A percentile compares a stretch with the other conserved stretches of the same genome.
Evolutionary conservation across 805 yeast species (phyloP).

Genomic region (Millerozyma acaciae): DNA sequence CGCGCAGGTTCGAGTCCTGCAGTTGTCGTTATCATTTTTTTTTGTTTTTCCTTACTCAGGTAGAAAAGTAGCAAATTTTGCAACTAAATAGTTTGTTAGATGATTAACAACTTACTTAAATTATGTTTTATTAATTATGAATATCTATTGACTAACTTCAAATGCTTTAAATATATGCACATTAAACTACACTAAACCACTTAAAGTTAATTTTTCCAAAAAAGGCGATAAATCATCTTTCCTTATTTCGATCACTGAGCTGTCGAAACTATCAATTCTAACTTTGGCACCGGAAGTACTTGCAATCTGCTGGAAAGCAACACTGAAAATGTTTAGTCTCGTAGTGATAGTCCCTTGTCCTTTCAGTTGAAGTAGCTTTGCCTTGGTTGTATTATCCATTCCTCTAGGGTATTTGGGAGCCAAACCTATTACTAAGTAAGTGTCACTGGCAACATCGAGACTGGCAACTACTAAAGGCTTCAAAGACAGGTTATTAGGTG

Average conservation of each 20-base stretch:
- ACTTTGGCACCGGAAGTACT: constrained; percentile 81
- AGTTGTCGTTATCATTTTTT: constrained; percentile 35
- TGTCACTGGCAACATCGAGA: constrained; percentile 65
- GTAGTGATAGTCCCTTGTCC: constrained; percentile 41
- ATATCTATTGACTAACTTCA: neutral
- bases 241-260: constrained; percentile 84
- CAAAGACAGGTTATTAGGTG: constrained; percentile 38
- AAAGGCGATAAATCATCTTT: constrained; percentile 87
- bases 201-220: constrained; percentile 73
- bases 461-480: constrained; percentile 86
- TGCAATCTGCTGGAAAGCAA: constrained; percentile 88
- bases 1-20: constrained; percentile 51
- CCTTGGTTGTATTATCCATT: constrained; percentile 31
- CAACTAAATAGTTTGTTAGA: too few species aligned
- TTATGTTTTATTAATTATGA: neutral
- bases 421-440: constrained; percentile 83
- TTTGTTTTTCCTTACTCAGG: neutral
- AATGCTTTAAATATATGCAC: neutral
- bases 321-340: constrained; percentile 76
- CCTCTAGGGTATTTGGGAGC: constrained; percentile 74
- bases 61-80: neutral
- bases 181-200: constrained; percentile 45
- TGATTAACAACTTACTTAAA: neutral
- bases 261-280: constrained; percentile 90
- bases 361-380: constrained; percentile 26